phyloP scores from a whole-genome alignment of 1,284 basidiomycete species.

The Cutaneotrichosporon sp. region DNA sequence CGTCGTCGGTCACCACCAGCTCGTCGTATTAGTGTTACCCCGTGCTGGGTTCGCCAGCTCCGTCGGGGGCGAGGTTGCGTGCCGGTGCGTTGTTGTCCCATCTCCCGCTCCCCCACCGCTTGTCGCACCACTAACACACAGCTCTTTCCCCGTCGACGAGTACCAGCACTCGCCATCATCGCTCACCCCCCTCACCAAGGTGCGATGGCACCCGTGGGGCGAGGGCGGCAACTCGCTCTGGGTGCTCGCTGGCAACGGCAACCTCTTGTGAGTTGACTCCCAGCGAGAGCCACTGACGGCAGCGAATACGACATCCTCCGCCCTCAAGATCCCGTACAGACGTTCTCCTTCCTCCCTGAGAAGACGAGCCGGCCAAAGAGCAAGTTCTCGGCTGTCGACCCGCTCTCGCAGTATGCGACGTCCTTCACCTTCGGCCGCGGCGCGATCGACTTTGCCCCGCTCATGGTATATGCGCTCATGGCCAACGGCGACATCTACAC shows the following conservation, averaged over 20 bases:
- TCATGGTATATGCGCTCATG: conserved; percentile 85
- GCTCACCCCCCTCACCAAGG: conserved; percentile 73
- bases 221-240: conserved; percentile 84
- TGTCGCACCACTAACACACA: conserved; percentile 18
- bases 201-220: conserved; percentile 96
- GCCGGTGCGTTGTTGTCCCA: conserved; percentile 45
- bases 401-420: conserved; percentile 67
- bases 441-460: conserved; percentile 73
- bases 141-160: conserved; percentile 52
- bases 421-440: conserved; percentile 67
- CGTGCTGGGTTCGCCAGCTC: conserved; percentile 29
- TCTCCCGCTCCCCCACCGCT: conserved; percentile 42
- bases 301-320: conserved; percentile 51
- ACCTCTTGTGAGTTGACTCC: conserved; percentile 75
- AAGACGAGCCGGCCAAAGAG: conserved; percentile 22
- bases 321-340: conserved; percentile 42
- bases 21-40: conserved; percentile 57
- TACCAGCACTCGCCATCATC: conserved; percentile 71
- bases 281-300: conserved; percentile 50
- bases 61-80: conserved; percentile 31
- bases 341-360: conserved; percentile 42
- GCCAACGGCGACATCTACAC: conserved; percentile 89
- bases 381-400: conserved; percentile 70
- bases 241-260: conserved; percentile 86
- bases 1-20: conserved; percentile 78